Percentiles rank a stretch among this genome's conserved stretches.
phyloP scores from a whole-genome alignment of 1,284 basidiomycete species.

The Fomitopsis palustris region DNA sequence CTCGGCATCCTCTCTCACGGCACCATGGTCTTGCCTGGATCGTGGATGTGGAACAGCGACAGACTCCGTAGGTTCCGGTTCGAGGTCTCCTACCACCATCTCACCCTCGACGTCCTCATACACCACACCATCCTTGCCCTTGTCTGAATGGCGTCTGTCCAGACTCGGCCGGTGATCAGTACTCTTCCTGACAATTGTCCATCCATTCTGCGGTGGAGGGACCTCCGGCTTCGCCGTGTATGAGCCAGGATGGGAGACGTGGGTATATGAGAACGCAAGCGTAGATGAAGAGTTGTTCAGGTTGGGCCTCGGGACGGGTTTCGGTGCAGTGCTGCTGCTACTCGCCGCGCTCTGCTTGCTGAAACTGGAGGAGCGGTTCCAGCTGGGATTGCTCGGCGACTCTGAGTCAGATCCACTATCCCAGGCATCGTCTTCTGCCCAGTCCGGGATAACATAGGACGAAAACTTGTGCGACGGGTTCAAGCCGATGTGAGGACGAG shows the following conservation, averaged over 20 bases:
- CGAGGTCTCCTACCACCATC: conserved; percentile 72
- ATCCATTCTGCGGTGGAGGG: conserved; percentile 50
- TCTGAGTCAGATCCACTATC: conserved; percentile 85
- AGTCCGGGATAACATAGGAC: conserved; percentile 43
- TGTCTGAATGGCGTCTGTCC: conserved; percentile 26
- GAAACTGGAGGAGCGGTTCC: conserved; percentile 35
- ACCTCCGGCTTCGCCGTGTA: conserved; percentile 56
- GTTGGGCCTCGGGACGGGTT: conserved; percentile 48
- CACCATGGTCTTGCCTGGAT: conserved; percentile 41
- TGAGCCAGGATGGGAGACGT: conserved; percentile 73
- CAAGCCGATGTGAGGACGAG: conserved; percentile 71
- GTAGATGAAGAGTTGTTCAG: conserved; percentile 58
- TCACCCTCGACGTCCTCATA: conserved; percentile 55
- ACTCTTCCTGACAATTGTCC: conserved; percentile 69
- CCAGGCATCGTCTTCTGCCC: conserved; percentile 88
- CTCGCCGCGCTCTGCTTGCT: conserved; percentile 29
- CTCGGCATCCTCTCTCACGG: conserved; percentile 62
- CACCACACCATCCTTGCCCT: conserved; percentile 25
- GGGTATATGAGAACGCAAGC: conserved; percentile 78
- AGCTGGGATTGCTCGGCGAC: conserved; percentile 49
- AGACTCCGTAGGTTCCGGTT: conserved; percentile 48
- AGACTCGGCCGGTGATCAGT: conserved; percentile 29
- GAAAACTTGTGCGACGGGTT: conserved; percentile 51
- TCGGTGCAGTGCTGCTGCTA: conserved; percentile 42
- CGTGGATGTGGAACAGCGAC: conserved; percentile 28